Conservation (phyloP, 768 basidiomycete species). For the Basidioascus undulatus region DNA sequence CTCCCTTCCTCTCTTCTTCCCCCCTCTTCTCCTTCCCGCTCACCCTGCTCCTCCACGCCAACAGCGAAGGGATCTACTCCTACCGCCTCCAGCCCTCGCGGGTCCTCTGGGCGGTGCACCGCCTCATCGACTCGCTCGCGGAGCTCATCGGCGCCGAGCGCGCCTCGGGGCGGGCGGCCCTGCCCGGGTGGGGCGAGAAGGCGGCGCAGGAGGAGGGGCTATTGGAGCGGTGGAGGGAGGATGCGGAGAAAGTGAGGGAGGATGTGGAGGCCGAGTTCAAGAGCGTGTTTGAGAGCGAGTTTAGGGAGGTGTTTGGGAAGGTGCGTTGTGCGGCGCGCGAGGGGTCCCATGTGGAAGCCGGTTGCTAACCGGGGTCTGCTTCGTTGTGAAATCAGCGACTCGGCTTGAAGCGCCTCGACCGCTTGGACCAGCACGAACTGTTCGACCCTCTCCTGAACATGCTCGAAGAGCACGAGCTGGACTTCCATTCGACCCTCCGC, state of each 20-base stretch:
- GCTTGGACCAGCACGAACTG: slow-evolving; percentile 35
- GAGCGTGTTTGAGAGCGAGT: slow-evolving; percentile 36
- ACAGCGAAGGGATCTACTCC: too few relatives aligned
- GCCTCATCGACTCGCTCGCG: slow-evolving; percentile 34
- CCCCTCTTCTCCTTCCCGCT: too few relatives aligned
- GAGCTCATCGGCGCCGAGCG: slow-evolving; percentile 70
- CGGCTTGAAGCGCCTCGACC: slow-evolving; percentile 34
- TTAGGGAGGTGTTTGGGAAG: slow-evolving; percentile 44
- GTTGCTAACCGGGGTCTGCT: not conserved
- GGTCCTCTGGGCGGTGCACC: slow-evolving; percentile 45
- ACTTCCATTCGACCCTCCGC: slow-evolving; percentile 73
- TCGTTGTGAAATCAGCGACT: slow-evolving; percentile 32
- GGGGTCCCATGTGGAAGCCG: not conserved
- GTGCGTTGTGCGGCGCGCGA: slow-evolving; percentile 19
- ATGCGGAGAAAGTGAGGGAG: slow-evolving; percentile 27
- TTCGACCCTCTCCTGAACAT: slow-evolving; percentile 47
- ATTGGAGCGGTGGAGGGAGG: slow-evolving; percentile 35
- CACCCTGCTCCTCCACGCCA: too few relatives aligned
- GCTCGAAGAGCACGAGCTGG: slow-evolving; percentile 48
- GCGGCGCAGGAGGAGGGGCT: slow-evolving; percentile 29
- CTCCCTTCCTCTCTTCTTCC: too few relatives aligned
- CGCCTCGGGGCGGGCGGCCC: slow-evolving; percentile 18
- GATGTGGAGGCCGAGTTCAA: slow-evolving; percentile 40
- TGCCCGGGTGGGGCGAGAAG: slow-evolving; percentile 21
- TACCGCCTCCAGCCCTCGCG: slow-evolving; percentile 21